Conservation (phyloP, 441 rosid genomes). For the Erysimum pusillum region DNA sequence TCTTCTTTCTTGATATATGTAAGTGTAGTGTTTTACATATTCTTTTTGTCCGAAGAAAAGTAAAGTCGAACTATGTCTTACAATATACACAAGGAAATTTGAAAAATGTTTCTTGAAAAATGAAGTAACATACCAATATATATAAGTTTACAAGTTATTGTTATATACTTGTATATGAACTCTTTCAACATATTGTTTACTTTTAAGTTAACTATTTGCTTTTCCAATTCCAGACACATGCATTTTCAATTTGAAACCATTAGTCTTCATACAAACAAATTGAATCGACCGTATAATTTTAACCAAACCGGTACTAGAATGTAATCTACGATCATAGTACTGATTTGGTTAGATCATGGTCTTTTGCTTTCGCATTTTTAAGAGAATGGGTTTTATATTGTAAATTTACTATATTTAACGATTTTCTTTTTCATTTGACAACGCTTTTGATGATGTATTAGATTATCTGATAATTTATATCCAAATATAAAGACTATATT, state of each 20-base stretch:
- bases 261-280: background rate
- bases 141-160: background rate
- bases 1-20: slow-evolving; percentile 20
- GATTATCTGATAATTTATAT: background rate
- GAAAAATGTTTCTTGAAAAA: background rate
- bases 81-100: background rate
- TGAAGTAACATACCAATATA: background rate
- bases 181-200: background rate
- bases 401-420: background rate
- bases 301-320: background rate
- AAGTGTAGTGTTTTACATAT: slow-evolving; percentile 19
- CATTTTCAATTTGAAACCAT: background rate
- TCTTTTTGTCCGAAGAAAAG: background rate
- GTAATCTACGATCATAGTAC: background rate
- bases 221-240: background rate
- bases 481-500: background rate
- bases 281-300: background rate
- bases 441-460: background rate
- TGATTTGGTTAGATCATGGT: background rate
- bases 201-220: background rate
- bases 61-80: slow-evolving; percentile 11
- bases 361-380: background rate
- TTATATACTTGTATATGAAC: background rate
- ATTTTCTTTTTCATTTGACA: background rate
- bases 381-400: background rate